Percentiles rank a stretch among this genome's conserved stretches.
These are phyloP conservation scores for Colletotrichum sp. DNA, from an alignment of 2,329 filamentous ascomycete genomes.

Conservation along the genomic window DNA sequence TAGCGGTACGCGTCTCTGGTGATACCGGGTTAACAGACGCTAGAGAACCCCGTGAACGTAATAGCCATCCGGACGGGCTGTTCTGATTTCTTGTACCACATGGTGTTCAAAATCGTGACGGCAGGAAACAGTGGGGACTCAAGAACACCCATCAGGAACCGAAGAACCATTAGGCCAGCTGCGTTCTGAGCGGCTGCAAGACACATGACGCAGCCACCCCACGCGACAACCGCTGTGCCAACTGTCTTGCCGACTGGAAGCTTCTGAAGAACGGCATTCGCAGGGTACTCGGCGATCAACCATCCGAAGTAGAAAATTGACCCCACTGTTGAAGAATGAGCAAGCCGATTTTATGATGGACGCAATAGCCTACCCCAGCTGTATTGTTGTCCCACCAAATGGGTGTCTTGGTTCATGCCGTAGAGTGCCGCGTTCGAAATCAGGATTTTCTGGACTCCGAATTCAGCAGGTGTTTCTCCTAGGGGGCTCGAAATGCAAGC, in stretches of 20 bases:
- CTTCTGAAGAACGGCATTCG: not conserved
- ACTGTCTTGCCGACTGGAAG: not conserved
- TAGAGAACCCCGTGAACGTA: not conserved
- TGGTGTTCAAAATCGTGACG: not conserved
- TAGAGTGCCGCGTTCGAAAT: slow-evolving; percentile 61
- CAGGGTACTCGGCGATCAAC: not conserved
- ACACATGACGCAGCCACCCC: not conserved
- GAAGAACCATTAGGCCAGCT: not conserved
- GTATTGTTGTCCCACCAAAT: slow-evolving; percentile 7
- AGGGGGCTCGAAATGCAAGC: not conserved
- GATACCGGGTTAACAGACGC: not conserved
- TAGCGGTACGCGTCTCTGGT: not conserved
- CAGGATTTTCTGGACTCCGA: slow-evolving; percentile 42
- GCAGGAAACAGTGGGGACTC: not conserved
- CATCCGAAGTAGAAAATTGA: not conserved
- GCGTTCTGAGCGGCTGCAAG: not conserved
- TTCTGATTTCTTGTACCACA: not conserved
- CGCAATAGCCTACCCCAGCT: not conserved
- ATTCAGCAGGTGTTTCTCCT: not conserved
- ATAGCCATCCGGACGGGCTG: not conserved
- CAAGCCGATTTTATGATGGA: not conserved
- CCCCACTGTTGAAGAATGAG: not conserved
- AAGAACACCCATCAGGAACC: not conserved
- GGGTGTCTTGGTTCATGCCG: slow-evolving; percentile 54
- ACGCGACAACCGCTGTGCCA: not conserved